These are phyloP conservation scores for Lathyrus oleraceus DNA, from an alignment of 306 rosid species.

Conservation along the genomic window DNA sequence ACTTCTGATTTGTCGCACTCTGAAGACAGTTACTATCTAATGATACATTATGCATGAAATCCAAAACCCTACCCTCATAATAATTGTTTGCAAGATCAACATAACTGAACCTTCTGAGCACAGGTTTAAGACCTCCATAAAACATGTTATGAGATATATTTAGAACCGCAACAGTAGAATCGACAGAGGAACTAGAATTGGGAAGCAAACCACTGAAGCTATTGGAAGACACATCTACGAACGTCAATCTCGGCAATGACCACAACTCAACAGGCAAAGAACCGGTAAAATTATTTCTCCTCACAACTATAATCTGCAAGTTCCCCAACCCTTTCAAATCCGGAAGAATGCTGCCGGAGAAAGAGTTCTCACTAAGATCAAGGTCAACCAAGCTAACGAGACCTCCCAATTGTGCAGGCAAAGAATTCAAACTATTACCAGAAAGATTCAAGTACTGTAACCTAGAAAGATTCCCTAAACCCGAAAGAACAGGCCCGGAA, in stretches of 20 bases:
- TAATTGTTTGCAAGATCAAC: conserved; percentile 76
- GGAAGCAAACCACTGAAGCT: conserved; percentile 69
- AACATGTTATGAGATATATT: conserved; percentile 67
- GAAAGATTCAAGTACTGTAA: conserved; percentile 81
- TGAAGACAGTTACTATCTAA: conserved; percentile 68
- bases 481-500: conserved; percentile 53
- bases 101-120: conserved; percentile 52
- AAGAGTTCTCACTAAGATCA: conserved; percentile 74
- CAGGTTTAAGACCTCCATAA: conserved; percentile 63
- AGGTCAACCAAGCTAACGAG: conserved; percentile 73
- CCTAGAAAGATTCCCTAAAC: conserved; percentile 59
- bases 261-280: conserved; percentile 55
- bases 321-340: conserved; percentile 57
- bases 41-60: conserved; percentile 49
- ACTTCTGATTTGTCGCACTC: conserved; percentile 59
- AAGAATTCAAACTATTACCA: conserved; percentile 51
- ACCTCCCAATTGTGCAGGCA: conserved; percentile 66
- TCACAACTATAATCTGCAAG: conserved; percentile 61
- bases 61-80: conserved; percentile 68
- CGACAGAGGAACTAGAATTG: conserved; percentile 48
- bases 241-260: conserved; percentile 63
- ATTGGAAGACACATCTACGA: conserved; percentile 69
- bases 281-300: conserved; percentile 57
- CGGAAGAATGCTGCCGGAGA: conserved; percentile 51
- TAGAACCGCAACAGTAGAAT: conserved; percentile 42